phyloP scores from a whole-genome alignment of 192 early-diverging fungal genomes.

The Backusella morwellensis region DNA sequence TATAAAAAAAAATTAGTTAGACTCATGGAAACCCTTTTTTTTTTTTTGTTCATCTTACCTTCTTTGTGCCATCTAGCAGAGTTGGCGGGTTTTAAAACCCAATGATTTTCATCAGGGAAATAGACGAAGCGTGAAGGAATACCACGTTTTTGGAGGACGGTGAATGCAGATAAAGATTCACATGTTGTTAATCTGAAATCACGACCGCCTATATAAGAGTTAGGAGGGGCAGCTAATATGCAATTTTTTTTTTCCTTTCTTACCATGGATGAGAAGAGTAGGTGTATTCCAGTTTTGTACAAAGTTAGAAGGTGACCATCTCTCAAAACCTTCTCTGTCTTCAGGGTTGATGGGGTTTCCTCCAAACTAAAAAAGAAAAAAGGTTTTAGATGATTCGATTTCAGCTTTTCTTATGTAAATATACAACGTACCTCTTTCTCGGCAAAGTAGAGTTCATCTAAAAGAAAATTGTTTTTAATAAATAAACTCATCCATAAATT shows the following conservation, averaged over 20 bases:
- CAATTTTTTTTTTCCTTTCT: too few relatives aligned
- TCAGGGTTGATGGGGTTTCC: slow-evolving; percentile 59
- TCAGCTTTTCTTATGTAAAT: neutral
- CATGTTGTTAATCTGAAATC: slow-evolving; percentile 71
- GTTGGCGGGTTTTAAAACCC: slow-evolving; percentile 74
- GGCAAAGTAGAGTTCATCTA: slow-evolving; percentile 78
- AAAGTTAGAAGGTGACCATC: slow-evolving; percentile 66
- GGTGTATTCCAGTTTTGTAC: slow-evolving; percentile 76
- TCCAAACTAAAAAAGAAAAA: slow-evolving; percentile 48
- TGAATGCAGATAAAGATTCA: slow-evolving; percentile 72
- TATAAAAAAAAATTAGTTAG: neutral
- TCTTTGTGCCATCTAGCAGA: slow-evolving; percentile 72
- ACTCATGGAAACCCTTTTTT: neutral
- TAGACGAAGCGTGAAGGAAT: slow-evolving; percentile 69
- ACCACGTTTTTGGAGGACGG: slow-evolving; percentile 70
- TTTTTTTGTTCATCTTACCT: slow-evolving; percentile 21
- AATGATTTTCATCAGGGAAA: slow-evolving; percentile 70
- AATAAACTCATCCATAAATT: neutral
- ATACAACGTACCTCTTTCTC: slow-evolving; percentile 58
- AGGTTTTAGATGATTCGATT: neutral
- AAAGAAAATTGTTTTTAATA: neutral
- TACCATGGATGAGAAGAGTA: slow-evolving; percentile 76
- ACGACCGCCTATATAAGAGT: slow-evolving; percentile 22
- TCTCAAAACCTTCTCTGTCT: slow-evolving; percentile 52
- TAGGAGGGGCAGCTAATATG: neutral